Conservation (phyloP, 306 rosid species). For the Citrullus amarus region DNA sequence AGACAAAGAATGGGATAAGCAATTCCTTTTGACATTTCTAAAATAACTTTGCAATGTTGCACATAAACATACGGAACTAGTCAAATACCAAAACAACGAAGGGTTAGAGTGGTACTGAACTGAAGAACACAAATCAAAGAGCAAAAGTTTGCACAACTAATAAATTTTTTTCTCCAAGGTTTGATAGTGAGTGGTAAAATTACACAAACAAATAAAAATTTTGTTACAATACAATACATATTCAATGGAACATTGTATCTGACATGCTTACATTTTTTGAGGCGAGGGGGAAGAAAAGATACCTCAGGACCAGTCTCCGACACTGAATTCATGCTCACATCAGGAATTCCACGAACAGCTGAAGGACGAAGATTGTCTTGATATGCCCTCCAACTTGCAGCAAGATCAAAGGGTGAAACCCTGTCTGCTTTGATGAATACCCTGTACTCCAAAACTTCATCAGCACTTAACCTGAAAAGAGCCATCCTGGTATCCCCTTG, state of each 20-base stretch:
- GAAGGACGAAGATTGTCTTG: conserved; percentile 90
- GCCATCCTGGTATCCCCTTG: conserved; percentile 84
- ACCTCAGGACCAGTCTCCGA: conserved; percentile 64
- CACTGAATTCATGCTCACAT: conserved; percentile 70
- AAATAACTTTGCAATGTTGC: background rate
- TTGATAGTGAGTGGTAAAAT: background rate
- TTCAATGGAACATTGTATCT: background rate
- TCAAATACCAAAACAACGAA: background rate
- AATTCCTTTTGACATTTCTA: background rate
- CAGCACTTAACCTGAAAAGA: conserved; percentile 51
- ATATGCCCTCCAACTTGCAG: conserved; percentile 99
- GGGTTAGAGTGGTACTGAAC: background rate
- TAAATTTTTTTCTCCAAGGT: background rate
- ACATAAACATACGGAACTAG: background rate
- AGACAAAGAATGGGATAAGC: background rate
- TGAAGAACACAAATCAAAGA: background rate
- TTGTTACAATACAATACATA: background rate
- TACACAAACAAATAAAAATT: background rate
- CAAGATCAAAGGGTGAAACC: conserved; percentile 97
- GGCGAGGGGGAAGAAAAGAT: background rate
- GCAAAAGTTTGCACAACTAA: background rate
- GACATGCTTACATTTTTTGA: background rate
- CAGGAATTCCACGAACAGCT: conserved; percentile 88
- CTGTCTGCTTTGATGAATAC: conserved; percentile 77
- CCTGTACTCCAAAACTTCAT: conserved; percentile 64